These are phyloP conservation scores for Candolleomyces efflorescens DNA, from an alignment of 768 basidiomycete species.

Conservation along the genomic window DNA sequence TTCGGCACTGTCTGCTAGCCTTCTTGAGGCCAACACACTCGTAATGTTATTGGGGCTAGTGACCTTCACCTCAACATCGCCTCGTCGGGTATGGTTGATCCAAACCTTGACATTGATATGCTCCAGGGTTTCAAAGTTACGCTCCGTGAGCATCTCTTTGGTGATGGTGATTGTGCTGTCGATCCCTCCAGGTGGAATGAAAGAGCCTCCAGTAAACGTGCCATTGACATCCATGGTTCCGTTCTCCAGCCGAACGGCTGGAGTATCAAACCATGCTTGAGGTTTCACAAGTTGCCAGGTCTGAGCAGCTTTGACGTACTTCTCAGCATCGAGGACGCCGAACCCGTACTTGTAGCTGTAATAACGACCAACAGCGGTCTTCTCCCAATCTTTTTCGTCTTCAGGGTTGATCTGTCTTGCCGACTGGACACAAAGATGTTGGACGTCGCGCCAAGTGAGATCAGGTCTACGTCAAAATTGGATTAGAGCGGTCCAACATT, in stretches of 20 bases:
- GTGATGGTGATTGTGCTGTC: slow-evolving; percentile 62
- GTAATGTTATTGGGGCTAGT: slow-evolving; percentile 80
- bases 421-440: slow-evolving; percentile 79
- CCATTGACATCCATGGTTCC: slow-evolving; percentile 53
- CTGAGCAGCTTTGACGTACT: slow-evolving; percentile 76
- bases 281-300: slow-evolving; percentile 88
- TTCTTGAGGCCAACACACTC: slow-evolving; percentile 75
- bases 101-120: slow-evolving; percentile 91
- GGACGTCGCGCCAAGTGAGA: slow-evolving; percentile 94
- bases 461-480: slow-evolving; percentile 59
- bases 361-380: slow-evolving; percentile 59
- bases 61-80: slow-evolving; percentile 91
- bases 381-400: slow-evolving; percentile 95
- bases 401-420: slow-evolving; percentile 77
- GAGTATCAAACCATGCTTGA: slow-evolving; percentile 84
- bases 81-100: slow-evolving; percentile 83
- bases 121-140: slow-evolving; percentile 87
- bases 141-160: slow-evolving; percentile 55
- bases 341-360: slow-evolving; percentile 94
- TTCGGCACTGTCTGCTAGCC: slow-evolving; percentile 57
- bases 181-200: slow-evolving; percentile 64
- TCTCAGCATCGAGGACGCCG: slow-evolving; percentile 81
- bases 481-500: neutral
- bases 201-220: slow-evolving; percentile 57
- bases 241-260: slow-evolving; percentile 61